Evolutionary conservation across 352 stramenopile genomes (phyloP), one percentile per base, ranked within the genome.

Genomic region (Hyaloperonospora brassicae): DNA sequence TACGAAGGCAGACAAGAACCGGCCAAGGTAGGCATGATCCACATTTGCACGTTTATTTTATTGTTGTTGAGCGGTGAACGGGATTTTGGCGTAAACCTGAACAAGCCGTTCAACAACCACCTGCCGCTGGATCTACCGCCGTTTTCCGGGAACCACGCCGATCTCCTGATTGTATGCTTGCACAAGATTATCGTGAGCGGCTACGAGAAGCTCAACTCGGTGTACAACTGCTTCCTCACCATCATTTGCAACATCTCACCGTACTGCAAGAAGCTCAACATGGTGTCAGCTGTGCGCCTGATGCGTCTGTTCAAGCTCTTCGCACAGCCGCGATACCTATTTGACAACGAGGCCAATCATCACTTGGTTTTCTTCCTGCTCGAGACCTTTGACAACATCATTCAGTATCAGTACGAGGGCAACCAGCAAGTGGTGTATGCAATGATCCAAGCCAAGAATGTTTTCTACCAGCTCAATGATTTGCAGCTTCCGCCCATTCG

Each of bases 301-400:
- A 77, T 98, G 25, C 96, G 96, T 49, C 71, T 99, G 10, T 98
- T 98, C 68, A 97, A 99, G 73, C 70, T 98, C 10, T 98, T 99
- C 58, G 89, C 90, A 2, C 94, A 96, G 61, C 91, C 92, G 5
- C 62, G 86, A 34, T 95, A 89, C 54, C 69, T 99, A 9, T 98
- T 98, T 57, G 86, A 94, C 56, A 93, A 95, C 47, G 94, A 98
- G 55, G 93, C 91, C 14, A 98, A 98, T 54, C 88, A 98, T 64
- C 78, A 92, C 44, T 86, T 98, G 51, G 81, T 99, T 23, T 97
- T 96, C 24, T 91, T 98, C 39, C 60, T 99, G 41, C 76, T 99
- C 30, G 95, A 99, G 71, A 93, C 97, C 5, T 98, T 99, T 65
- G 98, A 98, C 75, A 99, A 99, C 72, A 96, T 98, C 47, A 97